A percentile compares a stretch with the other conserved stretches of the same genome.
Evolutionary conservation across 345 rosid genomes (phyloP).

Genomic region (Acer yangbiense): DNA sequence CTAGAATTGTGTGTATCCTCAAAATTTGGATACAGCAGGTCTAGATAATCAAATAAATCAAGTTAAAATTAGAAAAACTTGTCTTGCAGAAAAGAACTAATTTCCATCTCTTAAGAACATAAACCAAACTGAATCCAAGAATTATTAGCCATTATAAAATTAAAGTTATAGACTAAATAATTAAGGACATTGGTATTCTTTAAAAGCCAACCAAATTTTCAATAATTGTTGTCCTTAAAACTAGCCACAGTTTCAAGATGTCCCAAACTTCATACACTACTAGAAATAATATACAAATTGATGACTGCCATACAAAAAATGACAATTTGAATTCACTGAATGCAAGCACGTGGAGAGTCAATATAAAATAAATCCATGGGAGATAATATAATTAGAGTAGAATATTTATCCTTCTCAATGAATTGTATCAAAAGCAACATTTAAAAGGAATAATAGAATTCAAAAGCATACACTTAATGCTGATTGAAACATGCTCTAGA

Average conservation of each 20-base stretch:
- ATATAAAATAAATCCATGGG: too few relatives aligned
- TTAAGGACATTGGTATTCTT: not conserved
- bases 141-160: not conserved
- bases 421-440: not conserved
- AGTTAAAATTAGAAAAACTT: not conserved
- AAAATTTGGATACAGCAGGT: slow-evolving; percentile 3
- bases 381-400: not conserved
- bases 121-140: not conserved
- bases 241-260: not conserved
- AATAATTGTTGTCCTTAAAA: not conserved
- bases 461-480: not conserved
- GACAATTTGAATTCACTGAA: not conserved
- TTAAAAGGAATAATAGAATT: not conserved
- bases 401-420: not conserved
- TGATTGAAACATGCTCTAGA: slow-evolving; percentile 3
- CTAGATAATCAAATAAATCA: not conserved
- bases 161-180: not conserved
- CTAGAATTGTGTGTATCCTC: not conserved
- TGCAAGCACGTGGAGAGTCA: not conserved
- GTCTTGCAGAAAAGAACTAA: not conserved
- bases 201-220: not conserved
- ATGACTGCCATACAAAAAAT: not conserved
- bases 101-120: not conserved
- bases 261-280: not conserved
- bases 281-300: not conserved